Evolutionary conservation across 1,284 basidiomycete genomes (phyloP), one percentile per base, ranked within the genome.

Genomic region (Ganoderma leucocontextum): DNA sequence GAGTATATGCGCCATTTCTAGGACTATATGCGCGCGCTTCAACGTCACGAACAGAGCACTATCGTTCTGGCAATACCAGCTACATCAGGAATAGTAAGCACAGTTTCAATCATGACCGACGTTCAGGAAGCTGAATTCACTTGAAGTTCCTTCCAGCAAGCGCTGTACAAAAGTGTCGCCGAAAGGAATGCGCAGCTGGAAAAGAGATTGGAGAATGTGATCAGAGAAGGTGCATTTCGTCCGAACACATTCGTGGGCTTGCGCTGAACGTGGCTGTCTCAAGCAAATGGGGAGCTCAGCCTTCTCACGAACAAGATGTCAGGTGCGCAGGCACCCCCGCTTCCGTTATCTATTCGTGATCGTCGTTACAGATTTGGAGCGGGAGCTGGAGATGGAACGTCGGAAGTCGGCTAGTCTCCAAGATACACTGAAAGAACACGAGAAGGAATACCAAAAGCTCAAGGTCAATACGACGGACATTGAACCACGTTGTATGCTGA

Each of bases 11-110:
- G 36, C 57, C 2, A 33, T 36, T 19, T 59, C n/a, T 4, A 3
- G 12, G 39, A 60, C 38, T 55, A 42, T 62, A 42, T 67, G 60
- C 38, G 49, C 63, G 49, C 42, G 58, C 10, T 13, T 39, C 36
- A 33, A n/a, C 35, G 33, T 4, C 13, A 17, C 22, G 8, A 29
- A 19, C 69, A 93, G 91, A 41, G 91, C 92, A 6, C 86, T 95
- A 68, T 91, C 92, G 9, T 95, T 95, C 78, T 95, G 94, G 94
- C 92, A 94, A 77, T 95, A 95, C 77, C 93, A 95, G 75, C 86
- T 89, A 60, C 91, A 93, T 71, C 93, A 95, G 81, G 93, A 95
- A 81, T 89, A 86, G 93, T 92, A 71, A 73, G 82, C 73, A 13
- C 44, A 38, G 7, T 2, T 47, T 9, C 15, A 8, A 1, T 39